These are phyloP conservation scores for Penicillium crustosum DNA, from an alignment of 2,329 filamentous ascomycete species.

Conservation along the genomic window DNA sequence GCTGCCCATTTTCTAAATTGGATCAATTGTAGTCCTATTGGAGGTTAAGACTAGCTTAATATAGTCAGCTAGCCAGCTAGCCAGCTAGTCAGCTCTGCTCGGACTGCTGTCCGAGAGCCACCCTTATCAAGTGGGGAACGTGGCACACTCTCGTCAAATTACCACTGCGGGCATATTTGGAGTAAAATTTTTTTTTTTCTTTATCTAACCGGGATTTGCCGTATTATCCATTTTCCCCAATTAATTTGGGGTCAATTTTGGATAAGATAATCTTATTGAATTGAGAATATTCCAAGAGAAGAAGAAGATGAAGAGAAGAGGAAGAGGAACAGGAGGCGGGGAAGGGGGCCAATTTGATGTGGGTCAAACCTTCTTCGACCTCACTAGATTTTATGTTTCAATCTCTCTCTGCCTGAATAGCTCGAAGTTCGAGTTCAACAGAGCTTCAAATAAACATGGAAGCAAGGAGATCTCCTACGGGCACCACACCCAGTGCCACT, in stretches of 20 bases:
- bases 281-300: background rate
- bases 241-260: background rate
- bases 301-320: background rate
- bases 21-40: background rate
- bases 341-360: constrained; percentile 1
- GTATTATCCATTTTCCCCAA: background rate
- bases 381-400: constrained; percentile 5
- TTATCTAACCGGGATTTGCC: background rate
- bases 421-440: background rate
- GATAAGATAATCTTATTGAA: background rate
- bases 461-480: constrained; percentile 22
- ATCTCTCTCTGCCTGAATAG: background rate
- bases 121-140: background rate
- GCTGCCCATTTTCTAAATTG: constrained; percentile 17
- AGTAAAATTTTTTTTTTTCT: background rate
- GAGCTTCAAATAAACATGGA: constrained; percentile 16
- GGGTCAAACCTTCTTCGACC: constrained; percentile 7
- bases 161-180: background rate
- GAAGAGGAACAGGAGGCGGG: background rate
- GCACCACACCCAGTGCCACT: constrained; percentile 6
- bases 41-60: background rate
- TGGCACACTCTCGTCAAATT: background rate
- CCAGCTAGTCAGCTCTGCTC: background rate
- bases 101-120: constrained; percentile 1
- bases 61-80: background rate